These are phyloP conservation scores for Neonectria faginata DNA, from an alignment of 2,329 filamentous ascomycete genomes.

Conservation along the genomic window DNA sequence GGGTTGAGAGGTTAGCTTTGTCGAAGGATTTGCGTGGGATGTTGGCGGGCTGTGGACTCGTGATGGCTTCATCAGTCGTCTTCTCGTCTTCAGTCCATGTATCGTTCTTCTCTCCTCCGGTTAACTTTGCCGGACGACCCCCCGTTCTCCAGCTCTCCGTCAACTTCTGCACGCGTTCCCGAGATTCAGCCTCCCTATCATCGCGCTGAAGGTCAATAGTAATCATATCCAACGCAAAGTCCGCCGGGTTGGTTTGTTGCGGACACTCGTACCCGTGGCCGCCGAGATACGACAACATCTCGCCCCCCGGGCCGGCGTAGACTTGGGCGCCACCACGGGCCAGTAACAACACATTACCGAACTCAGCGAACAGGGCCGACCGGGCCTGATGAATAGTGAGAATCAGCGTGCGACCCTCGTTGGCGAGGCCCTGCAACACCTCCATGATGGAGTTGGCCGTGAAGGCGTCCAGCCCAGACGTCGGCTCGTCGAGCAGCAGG, in stretches of 20 bases:
- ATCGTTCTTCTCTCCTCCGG: slow-evolving; percentile 41
- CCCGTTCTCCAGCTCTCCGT: slow-evolving; percentile 67
- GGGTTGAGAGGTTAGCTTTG: slow-evolving; percentile 67
- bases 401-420: slow-evolving; percentile 79
- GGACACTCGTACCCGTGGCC: slow-evolving; percentile 73
- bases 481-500: slow-evolving; percentile 80
- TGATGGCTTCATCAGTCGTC: not conserved
- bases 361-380: slow-evolving; percentile 77
- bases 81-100: not conserved
- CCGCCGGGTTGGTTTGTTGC: slow-evolving; percentile 78
- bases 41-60: slow-evolving; percentile 10
- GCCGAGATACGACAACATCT: slow-evolving; percentile 75
- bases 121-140: slow-evolving; percentile 21
- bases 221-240: slow-evolving; percentile 82
- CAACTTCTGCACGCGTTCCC: slow-evolving; percentile 70
- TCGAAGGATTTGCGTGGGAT: slow-evolving; percentile 56
- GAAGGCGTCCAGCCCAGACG: slow-evolving; percentile 81
- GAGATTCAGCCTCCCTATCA: slow-evolving; percentile 70
- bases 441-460: slow-evolving; percentile 82
- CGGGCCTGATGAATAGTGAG: slow-evolving; percentile 84
- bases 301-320: slow-evolving; percentile 71
- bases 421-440: slow-evolving; percentile 75
- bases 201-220: slow-evolving; percentile 79
- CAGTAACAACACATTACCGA: slow-evolving; percentile 77
- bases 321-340: slow-evolving; percentile 76